phyloP scores from a whole-genome alignment of 2,329 filamentous ascomycete genomes.

The Hypoxylon rubiginosum region DNA sequence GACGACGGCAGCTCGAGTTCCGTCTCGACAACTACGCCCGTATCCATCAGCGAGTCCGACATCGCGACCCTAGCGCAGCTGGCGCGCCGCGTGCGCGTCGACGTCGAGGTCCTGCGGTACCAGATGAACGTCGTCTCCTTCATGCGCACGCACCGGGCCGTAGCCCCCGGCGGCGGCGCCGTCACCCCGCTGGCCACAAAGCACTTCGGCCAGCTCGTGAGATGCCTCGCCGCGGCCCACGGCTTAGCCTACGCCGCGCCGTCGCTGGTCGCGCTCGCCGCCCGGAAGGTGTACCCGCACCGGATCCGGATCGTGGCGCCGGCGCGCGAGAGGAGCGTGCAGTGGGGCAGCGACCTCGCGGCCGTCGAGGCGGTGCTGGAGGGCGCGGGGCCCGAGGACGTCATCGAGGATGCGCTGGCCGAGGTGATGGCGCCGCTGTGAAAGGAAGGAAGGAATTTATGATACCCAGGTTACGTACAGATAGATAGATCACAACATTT shows the following conservation, averaged over 20 bases:
- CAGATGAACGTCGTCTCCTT: slow-evolving; percentile 90
- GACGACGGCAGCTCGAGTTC: slow-evolving; percentile 14
- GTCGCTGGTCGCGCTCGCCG: slow-evolving; percentile 84
- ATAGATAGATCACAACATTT: slow-evolving; percentile 1
- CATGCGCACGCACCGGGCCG: slow-evolving; percentile 87
- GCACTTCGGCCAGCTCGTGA: slow-evolving; percentile 78
- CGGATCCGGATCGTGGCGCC: slow-evolving; percentile 76
- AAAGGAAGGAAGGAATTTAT: no score
- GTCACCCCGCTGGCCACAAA: slow-evolving; percentile 83
- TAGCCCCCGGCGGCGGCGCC: slow-evolving; percentile 70
- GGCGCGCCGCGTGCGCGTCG: slow-evolving; percentile 71
- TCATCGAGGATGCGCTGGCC: slow-evolving; percentile 74
- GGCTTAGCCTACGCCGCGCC: slow-evolving; percentile 85
- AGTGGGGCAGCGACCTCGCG: slow-evolving; percentile 87
- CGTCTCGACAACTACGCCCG: slow-evolving; percentile 2
- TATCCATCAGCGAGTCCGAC: slow-evolving; percentile 56
- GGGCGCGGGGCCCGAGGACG: slow-evolving; percentile 70
- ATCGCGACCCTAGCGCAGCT: slow-evolving; percentile 72
- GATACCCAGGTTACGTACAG: slow-evolving; percentile 27
- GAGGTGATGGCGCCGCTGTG: slow-evolving; percentile 69
- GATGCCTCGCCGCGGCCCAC: slow-evolving; percentile 85
- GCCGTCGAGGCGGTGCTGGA: slow-evolving; percentile 78
- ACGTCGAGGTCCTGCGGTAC: slow-evolving; percentile 85
- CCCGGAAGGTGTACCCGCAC: slow-evolving; percentile 89
- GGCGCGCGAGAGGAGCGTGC: slow-evolving; percentile 82